These are phyloP conservation scores for Xylaria venustula DNA, from an alignment of 495 filamentous ascomycete genomes.

Conservation along the genomic window DNA sequence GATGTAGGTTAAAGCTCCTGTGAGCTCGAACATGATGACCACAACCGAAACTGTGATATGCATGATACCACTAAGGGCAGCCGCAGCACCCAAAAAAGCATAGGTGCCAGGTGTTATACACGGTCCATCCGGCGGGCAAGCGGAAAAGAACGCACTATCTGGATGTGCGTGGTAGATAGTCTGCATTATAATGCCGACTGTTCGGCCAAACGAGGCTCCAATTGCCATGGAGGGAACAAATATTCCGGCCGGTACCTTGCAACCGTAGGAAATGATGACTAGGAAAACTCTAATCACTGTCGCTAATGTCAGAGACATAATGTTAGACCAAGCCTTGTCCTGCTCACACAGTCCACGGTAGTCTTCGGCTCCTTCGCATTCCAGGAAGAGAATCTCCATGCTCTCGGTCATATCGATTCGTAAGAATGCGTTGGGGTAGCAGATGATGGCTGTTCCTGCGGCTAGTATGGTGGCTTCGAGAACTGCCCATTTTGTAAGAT, in stretches of 20 bases:
- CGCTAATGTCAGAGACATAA: constrained; percentile 75
- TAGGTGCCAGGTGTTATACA: constrained; percentile 98
- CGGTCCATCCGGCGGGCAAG: constrained; percentile 86
- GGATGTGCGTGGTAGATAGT: constrained; percentile 83
- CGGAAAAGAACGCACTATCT: constrained; percentile 76
- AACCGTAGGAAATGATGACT: constrained; percentile 96
- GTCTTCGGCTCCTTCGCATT: constrained; percentile 91
- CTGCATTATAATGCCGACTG: constrained; percentile 92
- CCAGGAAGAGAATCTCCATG: constrained; percentile 95
- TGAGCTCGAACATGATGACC: constrained; percentile 98
- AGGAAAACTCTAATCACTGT: constrained; percentile 78
- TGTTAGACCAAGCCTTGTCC: constrained; percentile 73
- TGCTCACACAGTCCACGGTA: constrained; percentile 88
- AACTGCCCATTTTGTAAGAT: constrained; percentile 79
- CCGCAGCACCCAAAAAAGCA: constrained; percentile 88
- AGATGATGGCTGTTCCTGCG: constrained; percentile 79
- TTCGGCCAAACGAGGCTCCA: constrained; percentile 88
- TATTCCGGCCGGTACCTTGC: constrained; percentile 96
- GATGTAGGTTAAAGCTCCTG: constrained; percentile 92
- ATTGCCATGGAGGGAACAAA: constrained; percentile 98
- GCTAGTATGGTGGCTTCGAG: constrained; percentile 87
- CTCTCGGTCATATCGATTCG: constrained; percentile 98
- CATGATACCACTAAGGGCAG: constrained; percentile 98
- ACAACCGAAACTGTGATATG: constrained; percentile 95
- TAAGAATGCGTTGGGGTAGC: constrained; percentile 94